A percentile compares a stretch with the other conserved stretches of the same genome.
Conservation (phyloP, 768 basidiomycete species). For the Amanita brunnescens region DNA sequence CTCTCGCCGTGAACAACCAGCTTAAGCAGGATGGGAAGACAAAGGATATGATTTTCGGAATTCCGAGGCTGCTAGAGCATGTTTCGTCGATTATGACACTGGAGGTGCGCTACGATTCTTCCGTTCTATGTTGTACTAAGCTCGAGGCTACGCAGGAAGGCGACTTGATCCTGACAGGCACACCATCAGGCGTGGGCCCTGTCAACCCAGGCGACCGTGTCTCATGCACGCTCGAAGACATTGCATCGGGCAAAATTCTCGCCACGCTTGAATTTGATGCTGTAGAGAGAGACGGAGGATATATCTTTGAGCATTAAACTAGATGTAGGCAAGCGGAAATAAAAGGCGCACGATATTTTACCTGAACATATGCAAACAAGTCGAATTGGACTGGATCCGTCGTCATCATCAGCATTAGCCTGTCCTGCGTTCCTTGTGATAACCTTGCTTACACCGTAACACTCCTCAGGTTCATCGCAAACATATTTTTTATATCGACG, state of each 20-base stretch:
- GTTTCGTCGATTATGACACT: constrained; percentile 94
- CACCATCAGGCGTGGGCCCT: constrained; percentile 85
- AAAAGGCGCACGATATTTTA: too few relatives aligned
- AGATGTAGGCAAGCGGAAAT: too few relatives aligned
- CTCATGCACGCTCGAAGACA: constrained; percentile 59
- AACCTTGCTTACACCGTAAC: too few relatives aligned
- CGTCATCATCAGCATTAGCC: too few relatives aligned
- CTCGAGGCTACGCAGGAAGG: constrained; percentile 44
- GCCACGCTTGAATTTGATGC: constrained; percentile 58
- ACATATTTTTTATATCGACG: too few relatives aligned
- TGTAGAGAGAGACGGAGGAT: constrained; percentile 59
- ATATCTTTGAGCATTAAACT: constrained; percentile 21
- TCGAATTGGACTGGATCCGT: too few relatives aligned
- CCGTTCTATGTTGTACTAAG: too few relatives aligned
- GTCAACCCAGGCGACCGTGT: constrained; percentile 70
- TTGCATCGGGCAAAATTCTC: constrained; percentile 43
- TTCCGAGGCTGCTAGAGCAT: constrained; percentile 82
- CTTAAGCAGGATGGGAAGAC: constrained; percentile 80
- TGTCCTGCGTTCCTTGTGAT: too few relatives aligned
- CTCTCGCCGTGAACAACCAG: constrained; percentile 49
- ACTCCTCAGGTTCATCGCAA: too few relatives aligned
- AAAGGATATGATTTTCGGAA: constrained; percentile 85
- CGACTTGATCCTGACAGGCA: constrained; percentile 86
- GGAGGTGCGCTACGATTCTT: constrained; percentile 27
- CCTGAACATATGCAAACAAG: background rate